These are phyloP conservation scores for Zasmidium citrigriseum DNA, from an alignment of 2,329 filamentous ascomycete species.

Conservation along the genomic window DNA sequence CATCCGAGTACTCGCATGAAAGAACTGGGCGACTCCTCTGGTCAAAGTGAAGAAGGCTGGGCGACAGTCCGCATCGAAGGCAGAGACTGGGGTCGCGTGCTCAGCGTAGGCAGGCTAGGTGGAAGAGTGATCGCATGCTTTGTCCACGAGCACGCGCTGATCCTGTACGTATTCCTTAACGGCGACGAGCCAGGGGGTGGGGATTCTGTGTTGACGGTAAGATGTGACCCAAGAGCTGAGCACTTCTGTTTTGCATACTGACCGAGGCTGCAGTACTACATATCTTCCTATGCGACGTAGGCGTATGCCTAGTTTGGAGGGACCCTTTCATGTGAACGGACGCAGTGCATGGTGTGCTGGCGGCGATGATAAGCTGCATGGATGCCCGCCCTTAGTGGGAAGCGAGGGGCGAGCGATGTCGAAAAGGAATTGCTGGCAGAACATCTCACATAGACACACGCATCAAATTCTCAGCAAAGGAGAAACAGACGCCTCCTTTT, in stretches of 20 bases:
- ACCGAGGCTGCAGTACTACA: slow-evolving; percentile 52
- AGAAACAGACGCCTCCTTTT: background rate
- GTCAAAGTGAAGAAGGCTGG: slow-evolving; percentile 79
- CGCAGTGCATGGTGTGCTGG: background rate
- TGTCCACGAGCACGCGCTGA: slow-evolving; percentile 75
- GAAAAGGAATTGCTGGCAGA: background rate
- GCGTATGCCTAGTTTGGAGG: background rate
- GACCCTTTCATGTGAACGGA: background rate
- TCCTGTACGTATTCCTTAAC: slow-evolving; percentile 79
- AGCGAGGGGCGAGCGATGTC: background rate
- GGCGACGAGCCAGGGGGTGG: slow-evolving; percentile 69
- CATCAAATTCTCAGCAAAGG: background rate
- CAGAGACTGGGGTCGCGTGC: slow-evolving; percentile 89
- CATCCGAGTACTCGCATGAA: slow-evolving; percentile 82
- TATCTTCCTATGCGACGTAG: slow-evolving; percentile 51
- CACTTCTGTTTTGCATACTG: slow-evolving; percentile 11
- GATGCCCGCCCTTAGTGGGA: no score
- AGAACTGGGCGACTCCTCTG: slow-evolving; percentile 54
- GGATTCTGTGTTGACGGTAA: slow-evolving; percentile 74
- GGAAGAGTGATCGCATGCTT: slow-evolving; percentile 93
- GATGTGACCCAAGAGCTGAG: slow-evolving; percentile 27
- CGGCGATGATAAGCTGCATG: background rate
- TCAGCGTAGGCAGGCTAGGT: slow-evolving; percentile 86
- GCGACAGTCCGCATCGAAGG: slow-evolving; percentile 89
- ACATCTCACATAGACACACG: background rate